phyloP scores from a whole-genome alignment of 345 rosid genomes.

The Linum trigynum region DNA sequence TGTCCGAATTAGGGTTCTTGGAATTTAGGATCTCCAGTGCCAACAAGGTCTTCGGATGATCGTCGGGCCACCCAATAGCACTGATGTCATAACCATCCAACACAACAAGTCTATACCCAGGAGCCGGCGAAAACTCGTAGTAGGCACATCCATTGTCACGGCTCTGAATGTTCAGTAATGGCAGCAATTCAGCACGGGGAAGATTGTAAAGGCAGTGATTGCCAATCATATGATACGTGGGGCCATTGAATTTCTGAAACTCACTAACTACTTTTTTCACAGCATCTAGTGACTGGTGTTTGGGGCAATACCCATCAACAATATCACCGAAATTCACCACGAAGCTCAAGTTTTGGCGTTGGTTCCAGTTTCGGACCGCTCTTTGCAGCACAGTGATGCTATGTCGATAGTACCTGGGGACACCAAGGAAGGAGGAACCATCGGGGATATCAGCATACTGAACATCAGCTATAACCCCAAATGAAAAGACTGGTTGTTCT shows the following conservation, averaged over 20 bases:
- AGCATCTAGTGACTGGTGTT: conserved; percentile 46
- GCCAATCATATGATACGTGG: conserved; percentile 78
- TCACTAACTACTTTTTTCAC: conserved; percentile 45
- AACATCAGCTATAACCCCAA: conserved; percentile 82
- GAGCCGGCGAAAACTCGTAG: conserved; percentile 76
- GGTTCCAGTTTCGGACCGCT: conserved; percentile 72
- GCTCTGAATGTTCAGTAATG: conserved; percentile 54
- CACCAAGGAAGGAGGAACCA: conserved; percentile 69
- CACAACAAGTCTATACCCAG: conserved; percentile 57
- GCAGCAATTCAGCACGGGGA: conserved; percentile 62
- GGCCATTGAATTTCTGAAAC: conserved; percentile 57
- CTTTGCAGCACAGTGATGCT: conserved; percentile 61
- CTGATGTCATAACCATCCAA: conserved; percentile 86
- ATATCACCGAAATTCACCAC: conserved; percentile 81
- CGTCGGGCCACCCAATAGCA: conserved; percentile 75
- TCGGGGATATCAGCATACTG: conserved; percentile 92
- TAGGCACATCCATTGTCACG: conserved; percentile 40
- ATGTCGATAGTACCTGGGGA: conserved; percentile 72
- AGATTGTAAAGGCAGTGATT: conserved; percentile 97
- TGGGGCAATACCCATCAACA: conserved; percentile 72
- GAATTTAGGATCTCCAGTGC: conserved; percentile 54
- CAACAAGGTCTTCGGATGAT: conserved; percentile 56
- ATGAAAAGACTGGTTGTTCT: conserved; percentile 57
- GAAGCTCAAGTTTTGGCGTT: conserved; percentile 46
- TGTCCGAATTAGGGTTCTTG: conserved; percentile 69